Conservation (phyloP, 1,284 basidiomycete genomes). For the Tilletiopsis washingtonensis region DNA sequence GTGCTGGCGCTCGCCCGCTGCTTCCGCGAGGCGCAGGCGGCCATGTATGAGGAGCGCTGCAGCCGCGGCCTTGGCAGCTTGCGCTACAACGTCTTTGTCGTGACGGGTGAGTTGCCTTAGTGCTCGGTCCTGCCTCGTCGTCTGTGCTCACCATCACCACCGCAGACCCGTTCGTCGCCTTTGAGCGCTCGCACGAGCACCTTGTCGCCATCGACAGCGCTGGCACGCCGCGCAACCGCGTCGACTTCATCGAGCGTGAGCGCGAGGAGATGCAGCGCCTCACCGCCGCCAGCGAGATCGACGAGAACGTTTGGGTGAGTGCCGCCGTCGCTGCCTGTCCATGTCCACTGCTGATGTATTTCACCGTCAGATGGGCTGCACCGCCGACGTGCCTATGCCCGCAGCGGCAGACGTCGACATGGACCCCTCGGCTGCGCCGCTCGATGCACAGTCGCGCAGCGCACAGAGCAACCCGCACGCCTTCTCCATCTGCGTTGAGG, state of each 20-base stretch:
- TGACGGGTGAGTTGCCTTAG: conserved; percentile 57
- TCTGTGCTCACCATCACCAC: background rate
- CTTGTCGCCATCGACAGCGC: conserved; percentile 53
- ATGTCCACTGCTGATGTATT: background rate
- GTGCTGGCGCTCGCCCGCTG: conserved; percentile 28
- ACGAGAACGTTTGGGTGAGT: conserved; percentile 55
- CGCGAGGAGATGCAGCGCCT: conserved; percentile 81
- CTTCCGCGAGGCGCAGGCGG: conserved; percentile 36
- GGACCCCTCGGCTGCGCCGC: conserved; percentile 15
- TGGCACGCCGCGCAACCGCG: conserved; percentile 50
- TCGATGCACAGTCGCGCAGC: background rate
- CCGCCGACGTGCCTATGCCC: conserved; percentile 22
- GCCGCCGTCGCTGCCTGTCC: background rate
- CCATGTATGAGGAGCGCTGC: conserved; percentile 49
- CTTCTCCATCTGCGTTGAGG: conserved; percentile 77
- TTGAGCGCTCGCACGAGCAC: conserved; percentile 52
- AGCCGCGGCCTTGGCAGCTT: conserved; percentile 55
- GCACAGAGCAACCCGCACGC: conserved; percentile 59
- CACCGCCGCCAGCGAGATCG: conserved; percentile 74
- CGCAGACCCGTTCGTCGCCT: conserved; percentile 54
- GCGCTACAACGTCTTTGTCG: conserved; percentile 78
- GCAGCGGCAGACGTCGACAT: conserved; percentile 8
- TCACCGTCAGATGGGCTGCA: conserved; percentile 18
- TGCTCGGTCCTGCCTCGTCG: background rate
- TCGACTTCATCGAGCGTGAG: conserved; percentile 57